Conservation (phyloP, 495 filamentous ascomycete genomes). For the Penicillium canariense region DNA sequence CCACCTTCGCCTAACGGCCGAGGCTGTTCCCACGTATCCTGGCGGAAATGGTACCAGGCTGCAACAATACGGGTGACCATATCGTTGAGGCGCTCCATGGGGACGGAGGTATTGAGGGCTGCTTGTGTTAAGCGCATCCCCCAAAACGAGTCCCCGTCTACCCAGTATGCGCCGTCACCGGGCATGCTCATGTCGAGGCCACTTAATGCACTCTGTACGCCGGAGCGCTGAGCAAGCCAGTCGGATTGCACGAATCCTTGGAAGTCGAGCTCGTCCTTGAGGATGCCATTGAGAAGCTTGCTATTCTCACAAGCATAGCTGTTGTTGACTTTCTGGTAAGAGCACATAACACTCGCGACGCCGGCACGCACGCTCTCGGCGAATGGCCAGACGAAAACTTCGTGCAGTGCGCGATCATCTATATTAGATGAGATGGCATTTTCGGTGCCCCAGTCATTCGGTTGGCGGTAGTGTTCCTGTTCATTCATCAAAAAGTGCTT, state of each 20-base stretch:
- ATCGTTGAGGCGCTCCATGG: conserved; percentile 80
- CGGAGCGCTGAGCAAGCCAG: conserved; percentile 86
- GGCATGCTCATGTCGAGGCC: conserved; percentile 97
- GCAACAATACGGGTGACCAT: conserved; percentile 93
- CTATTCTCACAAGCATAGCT: conserved; percentile 90
- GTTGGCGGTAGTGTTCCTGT: conserved; percentile 82
- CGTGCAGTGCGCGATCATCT: conserved; percentile 76
- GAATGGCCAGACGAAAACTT: conserved; percentile 90
- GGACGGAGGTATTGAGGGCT: conserved; percentile 79
- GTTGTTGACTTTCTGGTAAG: conserved; percentile 88
- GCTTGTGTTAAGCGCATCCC: conserved; percentile 73
- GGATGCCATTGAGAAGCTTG: conserved; percentile 85
- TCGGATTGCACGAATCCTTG: conserved; percentile 93
- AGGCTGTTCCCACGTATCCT: conserved; percentile 65
- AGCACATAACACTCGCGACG: conserved; percentile 87
- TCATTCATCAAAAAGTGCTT: conserved; percentile 85
- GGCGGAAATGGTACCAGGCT: conserved; percentile 85
- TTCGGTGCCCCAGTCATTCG: conserved; percentile 70
- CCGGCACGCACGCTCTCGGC: conserved; percentile 80
- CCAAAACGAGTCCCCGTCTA: conserved; percentile 76
- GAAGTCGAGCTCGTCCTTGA: conserved; percentile 93
- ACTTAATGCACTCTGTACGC: conserved; percentile 74
- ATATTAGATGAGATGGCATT: conserved; percentile 79
- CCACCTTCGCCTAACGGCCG: conserved; percentile 58
- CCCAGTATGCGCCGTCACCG: conserved; percentile 78